Evolutionary conservation across 1,139 yeast genomes (phyloP), one percentile per base, ranked within the genome.

Genomic region (Pichia sp.): DNA sequence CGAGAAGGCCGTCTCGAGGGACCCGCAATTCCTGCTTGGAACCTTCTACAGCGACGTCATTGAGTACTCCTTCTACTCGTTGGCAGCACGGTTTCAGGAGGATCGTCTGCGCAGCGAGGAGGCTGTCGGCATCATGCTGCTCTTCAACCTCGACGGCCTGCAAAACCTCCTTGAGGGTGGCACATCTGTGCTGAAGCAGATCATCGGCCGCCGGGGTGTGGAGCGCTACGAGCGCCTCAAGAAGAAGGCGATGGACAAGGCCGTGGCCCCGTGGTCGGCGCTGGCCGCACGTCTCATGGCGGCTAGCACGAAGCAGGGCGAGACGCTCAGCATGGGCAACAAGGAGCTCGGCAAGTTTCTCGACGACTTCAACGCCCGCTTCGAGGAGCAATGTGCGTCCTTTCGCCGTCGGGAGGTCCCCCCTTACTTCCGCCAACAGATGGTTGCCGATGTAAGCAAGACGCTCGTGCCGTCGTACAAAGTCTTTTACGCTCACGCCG

Each of bases 221-320:
- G 85, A 80, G 50, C 71, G 96, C 54, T 66, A 90, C 18, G 85
- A 78, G 47, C 80, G 82, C 60, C 69, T 89, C 58, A 82, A 85
- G 63, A 90, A 87, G 64, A 75, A 90, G 56, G 89, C 86, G 48
- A 72, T 87, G 61, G 87, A 86, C 63, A 72, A 83, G 59, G 88
- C 90, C 65, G 75, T 90, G 55, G 83, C 85, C 22, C 93, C 85
- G 60, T 91, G 97, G 97, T 85, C 87, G 60, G 77, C 76, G 57
- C 83, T 89, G 23, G 90, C 96, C 6, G 76, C 85, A 26, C 77
- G 80, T 51, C 76, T 91, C 50, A 83, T 91, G 72, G 90, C 84
- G 58, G 85, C 83, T 69, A 82, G 91, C 26, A 80, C 83, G 30
- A 51, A 52, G 26, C 76, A 76, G 37, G 74, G 77, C 48, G 71